phyloP scores from a whole-genome alignment of 2,329 filamentous ascomycete genomes.

The Lomentospora prolificans region DNA sequence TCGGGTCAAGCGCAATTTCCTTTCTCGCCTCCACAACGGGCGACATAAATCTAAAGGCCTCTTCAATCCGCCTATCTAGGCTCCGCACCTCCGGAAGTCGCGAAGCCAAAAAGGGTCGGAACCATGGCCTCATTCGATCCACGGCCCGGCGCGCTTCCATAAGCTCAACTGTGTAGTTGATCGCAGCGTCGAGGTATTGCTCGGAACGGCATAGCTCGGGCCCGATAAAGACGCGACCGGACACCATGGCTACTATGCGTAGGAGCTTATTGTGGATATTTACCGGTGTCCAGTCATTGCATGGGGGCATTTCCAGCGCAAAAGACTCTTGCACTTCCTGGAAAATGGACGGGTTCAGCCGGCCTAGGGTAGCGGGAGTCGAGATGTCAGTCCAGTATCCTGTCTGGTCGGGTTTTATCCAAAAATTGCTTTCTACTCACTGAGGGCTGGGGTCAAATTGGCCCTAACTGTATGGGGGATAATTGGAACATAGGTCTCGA shows the following conservation, averaged over 20 bases:
- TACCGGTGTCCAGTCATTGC: constrained; percentile 28
- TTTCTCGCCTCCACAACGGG: constrained; percentile 24
- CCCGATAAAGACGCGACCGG: constrained; percentile 37
- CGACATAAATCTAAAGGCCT: constrained; percentile 29
- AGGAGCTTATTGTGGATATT: constrained; percentile 29
- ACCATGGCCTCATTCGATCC: constrained; percentile 19
- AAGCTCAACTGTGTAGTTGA: constrained; percentile 35
- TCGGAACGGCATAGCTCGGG: constrained; percentile 33
- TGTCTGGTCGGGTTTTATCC: too few species aligned
- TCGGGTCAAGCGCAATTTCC: constrained; percentile 7
- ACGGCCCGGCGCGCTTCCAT: constrained; percentile 23
- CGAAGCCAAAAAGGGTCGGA: constrained; percentile 23
- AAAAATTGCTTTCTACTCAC: constrained; percentile 12
- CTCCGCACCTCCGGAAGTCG: constrained; percentile 24
- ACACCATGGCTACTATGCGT: constrained; percentile 35
- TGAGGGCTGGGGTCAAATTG: constrained; percentile 22
- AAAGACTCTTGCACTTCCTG: constrained; percentile 26
- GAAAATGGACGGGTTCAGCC: neutral
- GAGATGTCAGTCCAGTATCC: neutral
- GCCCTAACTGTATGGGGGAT: constrained; percentile 21
- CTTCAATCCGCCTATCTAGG: constrained; percentile 21
- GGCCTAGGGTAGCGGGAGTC: neutral
- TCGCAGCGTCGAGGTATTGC: constrained; percentile 33
- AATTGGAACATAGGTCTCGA: constrained; percentile 16
- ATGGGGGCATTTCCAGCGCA: constrained; percentile 22